A percentile compares a stretch with the other conserved stretches of the same genome.
Conservation (phyloP, 176 grass and related monocot genomes). For the Carex cristatella region DNA sequence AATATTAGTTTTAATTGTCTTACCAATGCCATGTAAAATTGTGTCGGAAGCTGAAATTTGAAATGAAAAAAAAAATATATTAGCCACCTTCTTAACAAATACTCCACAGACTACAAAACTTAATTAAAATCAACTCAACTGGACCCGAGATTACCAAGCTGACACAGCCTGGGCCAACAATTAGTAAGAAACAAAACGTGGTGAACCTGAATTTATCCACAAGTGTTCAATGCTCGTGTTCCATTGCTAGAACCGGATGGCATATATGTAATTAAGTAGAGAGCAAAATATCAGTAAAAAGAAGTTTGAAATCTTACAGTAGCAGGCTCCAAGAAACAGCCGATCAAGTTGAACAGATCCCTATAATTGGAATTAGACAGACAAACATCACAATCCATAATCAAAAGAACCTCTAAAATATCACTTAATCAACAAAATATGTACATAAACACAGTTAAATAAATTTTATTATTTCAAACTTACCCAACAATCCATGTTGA, state of each 20-base stretch:
- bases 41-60: constrained; percentile 78
- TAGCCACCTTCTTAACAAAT: constrained; percentile 19
- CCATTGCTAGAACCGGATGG: neutral
- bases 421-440: neutral
- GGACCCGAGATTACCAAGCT: neutral
- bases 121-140: neutral
- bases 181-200: neutral
- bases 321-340: constrained; percentile 81
- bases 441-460: constrained; percentile 1
- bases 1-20: constrained; percentile 29
- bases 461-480: constrained; percentile 14
- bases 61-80: constrained; percentile 22
- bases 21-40: constrained; percentile 95
- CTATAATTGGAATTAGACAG: constrained; percentile 32
- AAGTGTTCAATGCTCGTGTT: neutral
- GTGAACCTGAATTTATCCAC: neutral
- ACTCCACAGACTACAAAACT: neutral
- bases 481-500: constrained; percentile 93
- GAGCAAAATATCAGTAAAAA: neutral
- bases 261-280: neutral
- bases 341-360: constrained; percentile 87
- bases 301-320: constrained; percentile 58
- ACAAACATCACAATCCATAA: neutral
- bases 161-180: neutral
- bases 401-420: constrained; percentile 14